Evolutionary conservation across 1,284 basidiomycete genomes (phyloP).

Genomic region (Cryptococcus sp.): DNA sequence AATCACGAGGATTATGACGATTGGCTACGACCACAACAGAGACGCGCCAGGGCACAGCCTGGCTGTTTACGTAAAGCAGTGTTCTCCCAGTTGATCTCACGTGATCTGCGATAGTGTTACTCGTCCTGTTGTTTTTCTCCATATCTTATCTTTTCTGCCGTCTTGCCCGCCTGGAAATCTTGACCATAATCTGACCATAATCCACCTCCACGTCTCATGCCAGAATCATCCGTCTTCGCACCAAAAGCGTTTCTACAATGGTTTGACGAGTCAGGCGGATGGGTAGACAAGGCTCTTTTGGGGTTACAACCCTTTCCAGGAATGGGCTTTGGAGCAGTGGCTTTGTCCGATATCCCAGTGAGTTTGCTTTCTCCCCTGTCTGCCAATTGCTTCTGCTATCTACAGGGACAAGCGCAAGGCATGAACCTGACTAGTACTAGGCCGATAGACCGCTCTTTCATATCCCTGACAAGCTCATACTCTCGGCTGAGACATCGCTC

Average conservation of each 20-base stretch:
- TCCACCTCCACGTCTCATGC: neutral
- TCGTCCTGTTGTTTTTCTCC: too few relatives aligned
- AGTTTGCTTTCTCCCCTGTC: constrained; percentile 1
- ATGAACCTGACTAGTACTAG: constrained; percentile 12
- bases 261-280: constrained; percentile 40
- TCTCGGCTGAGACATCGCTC: constrained; percentile 75
- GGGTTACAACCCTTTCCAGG: constrained; percentile 31
- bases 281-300: constrained; percentile 34
- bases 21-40: too few relatives aligned
- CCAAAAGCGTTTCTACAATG: constrained; percentile 28
- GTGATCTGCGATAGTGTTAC: too few relatives aligned
- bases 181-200: too few relatives aligned
- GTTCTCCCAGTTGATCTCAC: too few relatives aligned
- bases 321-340: constrained; percentile 53
- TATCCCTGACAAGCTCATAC: constrained; percentile 73
- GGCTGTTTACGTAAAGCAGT: neutral
- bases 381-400: too few relatives aligned
- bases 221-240: constrained; percentile 11
- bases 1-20: too few relatives aligned
- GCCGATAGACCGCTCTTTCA: constrained; percentile 65
- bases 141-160: too few relatives aligned
- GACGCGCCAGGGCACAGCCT: too few relatives aligned
- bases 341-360: constrained; percentile 52
- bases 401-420: neutral
- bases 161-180: too few relatives aligned